Conservation (phyloP, 2,329 filamentous ascomycete genomes). For the Leptosphaerulina australis region DNA sequence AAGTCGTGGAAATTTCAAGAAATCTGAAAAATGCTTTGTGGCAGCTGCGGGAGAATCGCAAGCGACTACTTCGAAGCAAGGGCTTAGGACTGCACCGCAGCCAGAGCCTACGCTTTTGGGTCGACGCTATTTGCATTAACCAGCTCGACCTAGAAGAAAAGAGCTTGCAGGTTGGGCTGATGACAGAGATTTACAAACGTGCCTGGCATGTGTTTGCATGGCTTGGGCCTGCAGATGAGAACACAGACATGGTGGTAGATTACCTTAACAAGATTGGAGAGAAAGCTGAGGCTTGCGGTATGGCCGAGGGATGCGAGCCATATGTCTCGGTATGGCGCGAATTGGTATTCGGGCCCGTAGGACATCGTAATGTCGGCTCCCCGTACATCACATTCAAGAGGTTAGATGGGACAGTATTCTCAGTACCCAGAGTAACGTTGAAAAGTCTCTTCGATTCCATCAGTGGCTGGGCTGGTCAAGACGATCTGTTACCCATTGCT, state of each 20-base stretch:
- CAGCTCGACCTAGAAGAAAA: slow-evolving; percentile 22
- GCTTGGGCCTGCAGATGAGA: slow-evolving; percentile 20
- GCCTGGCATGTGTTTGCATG: slow-evolving; percentile 17
- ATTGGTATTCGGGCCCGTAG: background rate
- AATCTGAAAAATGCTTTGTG: background rate
- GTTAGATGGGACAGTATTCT: background rate
- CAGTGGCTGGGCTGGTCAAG: slow-evolving; percentile 4
- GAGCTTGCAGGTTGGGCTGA: slow-evolving; percentile 21
- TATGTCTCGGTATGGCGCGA: slow-evolving; percentile 12
- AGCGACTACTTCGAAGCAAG: background rate
- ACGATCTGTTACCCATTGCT: slow-evolving; percentile 7
- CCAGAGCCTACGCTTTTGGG: slow-evolving; percentile 16
- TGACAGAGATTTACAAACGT: slow-evolving; percentile 21
- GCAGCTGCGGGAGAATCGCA: background rate
- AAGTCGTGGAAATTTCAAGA: background rate
- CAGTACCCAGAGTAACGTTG: background rate
- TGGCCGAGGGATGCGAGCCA: slow-evolving; percentile 1
- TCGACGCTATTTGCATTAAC: slow-evolving; percentile 28
- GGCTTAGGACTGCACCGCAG: background rate
- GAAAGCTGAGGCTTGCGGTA: slow-evolving; percentile 17
- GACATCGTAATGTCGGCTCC: background rate
- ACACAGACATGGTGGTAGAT: slow-evolving; percentile 16
- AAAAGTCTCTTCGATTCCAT: slow-evolving; percentile 1
- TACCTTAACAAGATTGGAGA: slow-evolving; percentile 19
- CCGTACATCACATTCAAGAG: background rate